Percentiles rank a stretch among this genome's conserved stretches.
These are phyloP conservation scores for Candida anutae DNA, from an alignment of 1,139 yeast genomes.

Conservation along the genomic window DNA sequence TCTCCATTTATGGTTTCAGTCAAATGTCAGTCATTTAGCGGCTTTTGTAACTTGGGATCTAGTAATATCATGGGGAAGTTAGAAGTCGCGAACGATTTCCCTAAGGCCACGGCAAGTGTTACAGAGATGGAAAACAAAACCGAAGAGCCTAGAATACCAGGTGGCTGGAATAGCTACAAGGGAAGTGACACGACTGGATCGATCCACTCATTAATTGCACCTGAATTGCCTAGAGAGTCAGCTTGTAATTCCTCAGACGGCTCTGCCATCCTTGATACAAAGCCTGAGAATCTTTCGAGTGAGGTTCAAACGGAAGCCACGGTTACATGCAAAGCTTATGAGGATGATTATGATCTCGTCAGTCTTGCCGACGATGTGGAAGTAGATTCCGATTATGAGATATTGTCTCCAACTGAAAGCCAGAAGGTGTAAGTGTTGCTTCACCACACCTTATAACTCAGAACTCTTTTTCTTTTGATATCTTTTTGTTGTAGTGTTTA, in stretches of 20 bases:
- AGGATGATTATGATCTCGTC: conserved; percentile 28
- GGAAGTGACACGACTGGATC: conserved; percentile 10
- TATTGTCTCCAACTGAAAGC: conserved; percentile 25
- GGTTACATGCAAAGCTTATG: too few relatives aligned
- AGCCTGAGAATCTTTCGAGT: conserved; percentile 18
- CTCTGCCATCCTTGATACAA: too few relatives aligned
- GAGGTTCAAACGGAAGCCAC: too few relatives aligned
- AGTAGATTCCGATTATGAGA: conserved; percentile 30
- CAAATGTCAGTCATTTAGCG: conserved; percentile 15
- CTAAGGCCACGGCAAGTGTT: background rate
- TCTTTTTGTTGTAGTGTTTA: too few relatives aligned
- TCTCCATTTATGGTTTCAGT: conserved; percentile 26
- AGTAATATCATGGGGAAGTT: conserved; percentile 17
- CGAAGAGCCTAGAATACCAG: background rate
- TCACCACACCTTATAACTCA: conserved; percentile 1
- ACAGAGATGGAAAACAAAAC: background rate
- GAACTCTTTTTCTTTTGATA: background rate
- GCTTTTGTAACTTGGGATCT: conserved; percentile 18
- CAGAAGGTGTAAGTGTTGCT: conserved; percentile 1
- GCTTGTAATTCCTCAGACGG: too few relatives aligned
- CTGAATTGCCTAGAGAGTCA: conserved; percentile 27
- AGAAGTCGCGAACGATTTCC: background rate
- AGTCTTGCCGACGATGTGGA: conserved; percentile 23
- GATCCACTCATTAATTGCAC: conserved; percentile 26
- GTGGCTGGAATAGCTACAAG: too few relatives aligned